Evolutionary conservation across 2,329 filamentous ascomycete genomes (phyloP).

Genomic region (Epichloe coenophiala): DNA sequence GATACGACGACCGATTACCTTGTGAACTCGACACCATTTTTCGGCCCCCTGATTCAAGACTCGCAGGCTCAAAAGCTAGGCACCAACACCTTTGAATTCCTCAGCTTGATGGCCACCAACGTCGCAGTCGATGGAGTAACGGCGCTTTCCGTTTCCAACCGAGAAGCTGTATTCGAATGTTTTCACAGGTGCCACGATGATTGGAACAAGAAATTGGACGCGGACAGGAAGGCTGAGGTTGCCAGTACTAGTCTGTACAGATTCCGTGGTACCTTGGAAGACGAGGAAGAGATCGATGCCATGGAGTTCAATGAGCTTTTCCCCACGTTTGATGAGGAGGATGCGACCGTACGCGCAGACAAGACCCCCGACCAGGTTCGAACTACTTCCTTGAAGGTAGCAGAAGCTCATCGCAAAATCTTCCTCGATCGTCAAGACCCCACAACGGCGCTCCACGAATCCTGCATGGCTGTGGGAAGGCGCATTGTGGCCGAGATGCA

Average conservation of each 20-base stretch:
- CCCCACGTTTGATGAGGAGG: slow-evolving; percentile 51
- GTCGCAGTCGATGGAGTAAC: slow-evolving; percentile 34
- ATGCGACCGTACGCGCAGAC: slow-evolving; percentile 18
- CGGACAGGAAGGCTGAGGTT: slow-evolving; percentile 63
- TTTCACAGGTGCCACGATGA: slow-evolving; percentile 63
- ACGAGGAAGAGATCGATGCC: slow-evolving; percentile 60
- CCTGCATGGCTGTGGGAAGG: slow-evolving; percentile 31
- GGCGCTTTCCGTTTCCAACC: slow-evolving; percentile 26
- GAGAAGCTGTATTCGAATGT: slow-evolving; percentile 46
- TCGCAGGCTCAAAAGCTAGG: slow-evolving; percentile 9
- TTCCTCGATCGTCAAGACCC: slow-evolving; percentile 31
- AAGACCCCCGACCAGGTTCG: slow-evolving; percentile 30
- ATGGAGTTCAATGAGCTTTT: slow-evolving; percentile 72
- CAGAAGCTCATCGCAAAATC: slow-evolving; percentile 43
- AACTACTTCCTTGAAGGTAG: slow-evolving; percentile 45
- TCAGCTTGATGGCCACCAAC: slow-evolving; percentile 20
- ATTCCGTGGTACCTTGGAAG: slow-evolving; percentile 65
- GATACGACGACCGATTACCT: slow-evolving; percentile 24
- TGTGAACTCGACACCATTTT: slow-evolving; percentile 38
- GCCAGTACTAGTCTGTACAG: slow-evolving; percentile 67
- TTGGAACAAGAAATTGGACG: slow-evolving; percentile 65
- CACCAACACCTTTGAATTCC: slow-evolving; percentile 28
- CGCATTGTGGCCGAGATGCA: slow-evolving; percentile 18
- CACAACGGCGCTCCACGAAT: slow-evolving; percentile 26
- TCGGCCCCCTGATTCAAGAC: slow-evolving; percentile 31